Base-by-base conservation (phyloP, 2,329 filamentous ascomycete species). In the Fusarium camptoceras region DNA sequence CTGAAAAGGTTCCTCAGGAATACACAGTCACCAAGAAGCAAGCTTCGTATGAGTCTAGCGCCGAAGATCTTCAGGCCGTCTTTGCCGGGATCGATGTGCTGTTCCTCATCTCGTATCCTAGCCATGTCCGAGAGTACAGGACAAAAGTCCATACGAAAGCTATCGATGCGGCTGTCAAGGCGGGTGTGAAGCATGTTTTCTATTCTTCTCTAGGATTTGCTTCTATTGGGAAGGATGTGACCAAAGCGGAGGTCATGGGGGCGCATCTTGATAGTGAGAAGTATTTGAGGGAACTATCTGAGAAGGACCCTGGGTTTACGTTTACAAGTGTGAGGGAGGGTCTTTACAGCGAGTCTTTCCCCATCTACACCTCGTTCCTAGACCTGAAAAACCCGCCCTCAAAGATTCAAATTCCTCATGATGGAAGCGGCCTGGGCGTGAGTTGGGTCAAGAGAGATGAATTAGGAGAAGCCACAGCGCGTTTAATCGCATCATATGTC, bases 371-470 rank as follows among this genome's bases (percentile, higher is more conserved):
- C 5, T 48, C 69, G 2, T 72, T 72, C 5, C 61, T 70, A 1
- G 46, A 64, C 10, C 39, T 72, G 1, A 58, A 61, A 22, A 61
- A 59, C 5, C 58, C 69, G 0, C 48, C 42, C 0, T 28, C 46
- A 0, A 56, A 54, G 10, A 18, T 72, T 5, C 39, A 56, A 1
- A 68, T 72, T 4, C 69, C 66, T 0, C 69, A 72, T 4, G 53
- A 72, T 31, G 69, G 69, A 27, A 46, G 46, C 2, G 66, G 62
- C 1, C 66, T 53, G 0, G 69, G 69, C 0, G 46, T 72, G 1
- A 68, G 62, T 9, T 72, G 69, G 69, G 69, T 64, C 3, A 72
- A 72, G 42, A 62, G 66, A 48, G 69, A 72, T 37, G 69, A 72
- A 25, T 22, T 72, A 1, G 69, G 69, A 3, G 69, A 70, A 43